Evolutionary conservation across 345 rosid species (phyloP), one percentile per base, ranked within the genome.

Genomic region (Eucalyptus shirleyi): DNA sequence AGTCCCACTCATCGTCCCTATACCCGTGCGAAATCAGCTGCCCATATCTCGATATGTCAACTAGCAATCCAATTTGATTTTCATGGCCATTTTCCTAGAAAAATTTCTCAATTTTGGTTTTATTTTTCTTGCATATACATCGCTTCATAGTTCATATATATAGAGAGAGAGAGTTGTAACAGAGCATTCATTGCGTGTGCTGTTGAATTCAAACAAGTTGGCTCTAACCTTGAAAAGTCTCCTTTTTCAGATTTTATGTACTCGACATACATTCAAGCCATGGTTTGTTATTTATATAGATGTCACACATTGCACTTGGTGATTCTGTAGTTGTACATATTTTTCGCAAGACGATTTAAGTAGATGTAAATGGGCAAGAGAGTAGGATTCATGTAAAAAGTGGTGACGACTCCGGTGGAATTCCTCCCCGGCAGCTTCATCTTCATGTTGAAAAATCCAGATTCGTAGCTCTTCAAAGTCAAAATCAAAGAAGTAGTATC

Each of bases 1-100:
- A 94, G 91, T 96, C 99, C 32, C 94, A 47, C 90, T 95, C 98
- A 69, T 95, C 96, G 10, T 94, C 96, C 53, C 86, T 87, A 42
- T 90, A 23, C 14, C 92, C 93, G 9, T 90, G 77, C 3, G 97
- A 96, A 82, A 90, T 92, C 51, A 92, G 91, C 96, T 95, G 93
- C 32, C 51, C 44, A 88, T 24, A 87, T 55, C 21, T 23, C 10
- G n/a, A 49, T 23, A n/a, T n/a, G 30, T 30, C 60, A 53, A 50
- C 44, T 1, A 32, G 28, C 59, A 16, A 86, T 32, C 59, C 60
- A 56, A 24, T 24, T 16, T 1, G 51, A 86, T 9, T 86, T 23
- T 67, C 40, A 67, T n/a, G 77, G 12, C 40, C 37, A 34, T 18
- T 34, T 34, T 34, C 81, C 26, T 5, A 69, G 3, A 9, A 69